Base-by-base conservation (phyloP, 106 monocot genomes). In the Allium cepa region DNA sequence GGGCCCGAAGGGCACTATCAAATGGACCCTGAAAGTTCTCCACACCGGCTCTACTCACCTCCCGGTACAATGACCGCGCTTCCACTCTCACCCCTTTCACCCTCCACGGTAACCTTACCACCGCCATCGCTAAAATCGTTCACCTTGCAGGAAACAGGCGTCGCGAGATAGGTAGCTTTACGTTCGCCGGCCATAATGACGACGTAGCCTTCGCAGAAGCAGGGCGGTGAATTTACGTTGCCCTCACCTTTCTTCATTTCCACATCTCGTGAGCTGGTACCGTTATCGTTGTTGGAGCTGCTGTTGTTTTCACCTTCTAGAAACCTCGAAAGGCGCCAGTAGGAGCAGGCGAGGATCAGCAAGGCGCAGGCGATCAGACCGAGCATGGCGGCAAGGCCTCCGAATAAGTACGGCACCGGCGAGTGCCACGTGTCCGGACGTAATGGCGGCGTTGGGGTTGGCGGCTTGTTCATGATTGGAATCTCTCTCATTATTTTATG, bases 341-440 rank as follows among this genome's bases (percentile, higher is more conserved):
- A 80, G 53, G 80, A 80, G 61, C 75, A 80, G 46, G 75, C 80
- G 47, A 80, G 73, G 56, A 79, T 61, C 8, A 79, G 64, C 49
- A 79, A 59, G 4, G 79, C 73, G 57, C 69, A 57, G 48, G 75
- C 75, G 70, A 80, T 75, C 59, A 80, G 71, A 11, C 75, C 59
- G 10, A 80, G 60, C 75, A 75, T 69, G n/a, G 68, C 75, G n/a
- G 68, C 68, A 15, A 75, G 60, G 26, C 75, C 75, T 10, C 68
- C 68, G 75, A 75, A 68, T 46, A 75, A 53, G 69, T 68, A 75
- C 17, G 75, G 75, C 68, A 75, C 75, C 53, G 80, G 80, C 26
- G 80, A 75, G 71, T 71, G 75, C 75, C 75, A 80, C 17, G 70
- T 55, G 53, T 55, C 53, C 3, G 15, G 13, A 8, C n/a, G 55